Percentiles rank a stretch among this genome's conserved stretches.
Conservation (phyloP, 345 rosid genomes). For the Salix purpurea region DNA sequence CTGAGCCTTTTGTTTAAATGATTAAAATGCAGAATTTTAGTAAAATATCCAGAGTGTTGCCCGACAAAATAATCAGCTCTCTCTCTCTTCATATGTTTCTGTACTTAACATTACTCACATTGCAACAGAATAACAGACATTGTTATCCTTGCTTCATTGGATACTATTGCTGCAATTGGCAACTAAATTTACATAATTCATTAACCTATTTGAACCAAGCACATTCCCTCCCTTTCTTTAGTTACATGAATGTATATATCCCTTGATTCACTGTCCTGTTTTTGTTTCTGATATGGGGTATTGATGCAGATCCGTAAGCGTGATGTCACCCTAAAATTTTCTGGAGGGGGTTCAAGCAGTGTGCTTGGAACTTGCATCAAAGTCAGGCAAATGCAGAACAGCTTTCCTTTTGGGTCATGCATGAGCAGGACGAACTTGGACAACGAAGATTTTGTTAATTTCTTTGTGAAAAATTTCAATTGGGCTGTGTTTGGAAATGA, state of each 20-base stretch:
- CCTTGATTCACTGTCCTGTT: not conserved
- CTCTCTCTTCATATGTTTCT: not conserved
- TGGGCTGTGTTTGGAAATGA: constrained; percentile 97
- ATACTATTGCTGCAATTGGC: not conserved
- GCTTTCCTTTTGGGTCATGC: constrained; percentile 86
- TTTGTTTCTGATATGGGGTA: not conserved
- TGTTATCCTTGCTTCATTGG: not conserved
- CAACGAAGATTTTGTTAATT: constrained; percentile 81
- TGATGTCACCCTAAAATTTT: constrained; percentile 59
- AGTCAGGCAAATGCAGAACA: constrained; percentile 61
- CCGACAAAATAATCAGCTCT: not conserved
- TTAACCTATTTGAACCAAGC: not conserved
- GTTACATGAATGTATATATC: not conserved
- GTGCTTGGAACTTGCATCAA: constrained; percentile 48
- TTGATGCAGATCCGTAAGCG: constrained; percentile 73
- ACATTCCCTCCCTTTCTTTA: not conserved
- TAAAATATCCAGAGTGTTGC: too few species aligned
- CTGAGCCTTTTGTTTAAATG: too few species aligned
- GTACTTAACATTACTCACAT: not conserved
- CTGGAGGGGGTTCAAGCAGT: constrained; percentile 38
- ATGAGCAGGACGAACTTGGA: constrained; percentile 74
- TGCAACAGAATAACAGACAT: not conserved
- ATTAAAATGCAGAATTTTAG: too few species aligned
- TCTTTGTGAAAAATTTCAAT: constrained; percentile 67
- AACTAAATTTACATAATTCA: not conserved